phyloP scores from a whole-genome alignment of 768 basidiomycete species.

The Termitomyces titanicus region DNA sequence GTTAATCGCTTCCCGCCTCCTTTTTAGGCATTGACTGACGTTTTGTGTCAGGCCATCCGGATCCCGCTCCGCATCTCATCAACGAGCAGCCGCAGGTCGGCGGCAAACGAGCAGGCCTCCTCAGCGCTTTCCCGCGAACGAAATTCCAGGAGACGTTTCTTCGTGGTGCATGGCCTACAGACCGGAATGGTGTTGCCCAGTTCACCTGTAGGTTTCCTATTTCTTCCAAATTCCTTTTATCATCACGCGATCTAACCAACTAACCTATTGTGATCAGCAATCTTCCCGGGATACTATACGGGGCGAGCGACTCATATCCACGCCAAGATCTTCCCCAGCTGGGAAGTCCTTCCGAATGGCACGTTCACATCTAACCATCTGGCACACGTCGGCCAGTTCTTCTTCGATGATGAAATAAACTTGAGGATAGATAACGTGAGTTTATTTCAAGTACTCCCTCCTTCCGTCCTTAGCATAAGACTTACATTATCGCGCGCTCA shows the following conservation, averaged over 20 bases:
- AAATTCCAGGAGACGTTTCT: slow-evolving; percentile 41
- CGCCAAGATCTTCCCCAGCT: slow-evolving; percentile 50
- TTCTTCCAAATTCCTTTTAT: neutral
- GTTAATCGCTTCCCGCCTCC: neutral
- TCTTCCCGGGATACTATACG: slow-evolving; percentile 56
- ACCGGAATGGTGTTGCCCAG: slow-evolving; percentile 48
- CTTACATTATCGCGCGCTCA: neutral
- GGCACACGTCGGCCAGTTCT: slow-evolving; percentile 50
- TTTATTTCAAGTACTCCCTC: too few relatives aligned
- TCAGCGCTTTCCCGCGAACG: slow-evolving; percentile 43
- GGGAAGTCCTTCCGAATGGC: slow-evolving; percentile 39
- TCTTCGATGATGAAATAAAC: slow-evolving; percentile 54
- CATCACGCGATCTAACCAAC: slow-evolving; percentile 12
- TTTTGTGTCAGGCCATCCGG: slow-evolving; percentile 36
- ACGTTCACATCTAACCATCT: slow-evolving; percentile 43
- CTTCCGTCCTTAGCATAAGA: neutral
- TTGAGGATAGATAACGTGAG: slow-evolving; percentile 42
- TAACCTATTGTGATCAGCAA: too few relatives aligned
- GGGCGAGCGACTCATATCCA: slow-evolving; percentile 55
- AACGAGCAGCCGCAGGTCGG: slow-evolving; percentile 44
- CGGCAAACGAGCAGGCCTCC: slow-evolving; percentile 40
- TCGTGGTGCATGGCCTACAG: slow-evolving; percentile 52
- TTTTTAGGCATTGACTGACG: neutral
- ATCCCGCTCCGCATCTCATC: slow-evolving; percentile 38
- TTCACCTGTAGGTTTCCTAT: slow-evolving; percentile 40